phyloP scores from a whole-genome alignment of 441 rosid genomes.

The Arabidopsis hybrid region DNA sequence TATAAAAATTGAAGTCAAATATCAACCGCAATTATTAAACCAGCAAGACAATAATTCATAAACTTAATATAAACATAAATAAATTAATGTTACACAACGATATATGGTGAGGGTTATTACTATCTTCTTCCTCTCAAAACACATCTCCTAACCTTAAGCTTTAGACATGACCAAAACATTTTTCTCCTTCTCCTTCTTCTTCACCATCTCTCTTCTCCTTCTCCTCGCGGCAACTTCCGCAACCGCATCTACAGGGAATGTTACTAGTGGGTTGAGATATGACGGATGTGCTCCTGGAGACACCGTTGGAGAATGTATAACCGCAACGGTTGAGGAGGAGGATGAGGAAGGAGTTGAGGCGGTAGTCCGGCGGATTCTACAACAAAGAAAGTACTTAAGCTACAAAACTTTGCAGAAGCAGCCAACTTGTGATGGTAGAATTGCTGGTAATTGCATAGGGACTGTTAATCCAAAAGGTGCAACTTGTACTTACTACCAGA shows the following conservation, averaged over 20 bases:
- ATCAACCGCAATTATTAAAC: conserved; percentile 12
- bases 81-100: not conserved
- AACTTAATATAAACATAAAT: not conserved
- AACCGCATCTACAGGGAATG: conserved; percentile 18
- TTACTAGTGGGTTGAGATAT: conserved; percentile 25
- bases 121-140: not conserved
- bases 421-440: not conserved
- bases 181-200: not conserved
- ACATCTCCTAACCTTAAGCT: not conserved
- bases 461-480: not conserved
- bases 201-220: conserved; percentile 25
- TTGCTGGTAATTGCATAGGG: conserved; percentile 13
- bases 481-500: conserved; percentile 5
- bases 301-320: conserved; percentile 25
- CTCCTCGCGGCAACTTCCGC: not conserved
- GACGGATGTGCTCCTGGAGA: conserved; percentile 33
- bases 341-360: conserved; percentile 12
- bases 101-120: not conserved
- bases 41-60: conserved; percentile 23
- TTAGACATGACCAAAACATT: conserved; percentile 22
- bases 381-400: not conserved
- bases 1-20: conserved; percentile 7
- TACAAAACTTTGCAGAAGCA: not conserved
- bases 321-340: not conserved
- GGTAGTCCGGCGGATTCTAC: conserved; percentile 28